These are phyloP conservation scores for Dryadomyces sulphureus DNA, from an alignment of 2,329 filamentous ascomycete genomes.

Conservation along the genomic window DNA sequence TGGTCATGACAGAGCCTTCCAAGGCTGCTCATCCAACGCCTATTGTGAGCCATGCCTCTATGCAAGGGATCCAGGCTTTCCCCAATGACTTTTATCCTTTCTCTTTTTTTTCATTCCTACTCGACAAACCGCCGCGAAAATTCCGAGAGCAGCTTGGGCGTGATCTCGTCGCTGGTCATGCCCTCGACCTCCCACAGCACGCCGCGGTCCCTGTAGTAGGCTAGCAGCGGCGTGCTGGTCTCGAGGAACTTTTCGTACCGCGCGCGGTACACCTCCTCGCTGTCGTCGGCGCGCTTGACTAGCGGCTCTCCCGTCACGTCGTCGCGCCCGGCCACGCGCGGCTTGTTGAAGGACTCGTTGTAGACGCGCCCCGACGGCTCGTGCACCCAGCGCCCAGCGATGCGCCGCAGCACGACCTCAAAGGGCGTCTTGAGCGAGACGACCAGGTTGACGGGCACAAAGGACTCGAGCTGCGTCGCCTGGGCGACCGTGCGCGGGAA, in stretches of 20 bases:
- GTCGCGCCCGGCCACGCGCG: slow-evolving; percentile 65
- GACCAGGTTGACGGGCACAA: slow-evolving; percentile 91
- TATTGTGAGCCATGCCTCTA: too few relatives aligned
- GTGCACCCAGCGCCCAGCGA: slow-evolving; percentile 87
- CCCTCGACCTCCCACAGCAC: slow-evolving; percentile 79
- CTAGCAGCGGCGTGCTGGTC: slow-evolving; percentile 68
- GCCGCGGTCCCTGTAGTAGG: slow-evolving; percentile 75
- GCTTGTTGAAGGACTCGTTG: slow-evolving; percentile 85
- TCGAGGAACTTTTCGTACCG: slow-evolving; percentile 76
- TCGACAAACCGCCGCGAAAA: slow-evolving; percentile 60
- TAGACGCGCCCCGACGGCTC: slow-evolving; percentile 83
- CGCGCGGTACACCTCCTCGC: slow-evolving; percentile 69
- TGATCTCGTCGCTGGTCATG: slow-evolving; percentile 88
- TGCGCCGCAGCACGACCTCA: slow-evolving; percentile 75
- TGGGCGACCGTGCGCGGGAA: slow-evolving; percentile 83
- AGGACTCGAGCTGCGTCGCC: slow-evolving; percentile 58
- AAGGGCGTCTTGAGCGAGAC: slow-evolving; percentile 77
- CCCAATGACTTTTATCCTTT: too few relatives aligned
- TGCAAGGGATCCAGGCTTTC: too few relatives aligned
- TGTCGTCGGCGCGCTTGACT: slow-evolving; percentile 72
- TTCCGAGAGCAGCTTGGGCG: slow-evolving; percentile 70
- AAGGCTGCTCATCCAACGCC: too few relatives aligned
- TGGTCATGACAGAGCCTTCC: too few relatives aligned
- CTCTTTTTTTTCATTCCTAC: not conserved
- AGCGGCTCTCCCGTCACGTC: slow-evolving; percentile 83